Percentiles rank a stretch among this genome's conserved stretches.
Conservation (phyloP, 228 moss, liverwort and hornwort species). For the Sphagnum fallax region DNA sequence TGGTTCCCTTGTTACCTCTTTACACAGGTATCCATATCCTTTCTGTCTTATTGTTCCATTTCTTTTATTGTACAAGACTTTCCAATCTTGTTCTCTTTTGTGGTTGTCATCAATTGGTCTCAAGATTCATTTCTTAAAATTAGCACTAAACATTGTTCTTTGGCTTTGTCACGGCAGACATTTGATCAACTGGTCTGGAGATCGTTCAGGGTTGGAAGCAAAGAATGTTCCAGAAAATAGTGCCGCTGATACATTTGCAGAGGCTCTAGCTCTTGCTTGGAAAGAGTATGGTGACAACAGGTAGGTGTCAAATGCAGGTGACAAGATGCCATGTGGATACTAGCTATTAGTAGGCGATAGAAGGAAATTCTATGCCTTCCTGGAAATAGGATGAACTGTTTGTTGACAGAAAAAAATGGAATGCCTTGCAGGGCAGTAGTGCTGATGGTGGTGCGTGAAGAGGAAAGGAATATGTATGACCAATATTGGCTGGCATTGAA, state of each 20-base stretch:
- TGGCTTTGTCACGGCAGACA: constrained; percentile 15
- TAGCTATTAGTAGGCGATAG: too few relatives aligned
- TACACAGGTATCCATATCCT: constrained; percentile 38
- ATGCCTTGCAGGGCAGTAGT: constrained; percentile 44
- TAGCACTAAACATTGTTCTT: too few relatives aligned
- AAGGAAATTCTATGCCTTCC: too few relatives aligned
- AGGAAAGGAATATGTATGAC: constrained; percentile 93
- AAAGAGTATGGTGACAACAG: constrained; percentile 60
- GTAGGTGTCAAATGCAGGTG: constrained; percentile 5
- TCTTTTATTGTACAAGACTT: too few relatives aligned
- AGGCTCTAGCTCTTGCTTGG: constrained; percentile 75
- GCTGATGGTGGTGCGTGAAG: constrained; percentile 68
- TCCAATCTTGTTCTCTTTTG: too few relatives aligned
- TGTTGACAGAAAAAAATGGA: too few relatives aligned
- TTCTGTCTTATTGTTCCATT: neutral
- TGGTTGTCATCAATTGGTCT: too few relatives aligned
- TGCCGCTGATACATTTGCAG: constrained; percentile 62
- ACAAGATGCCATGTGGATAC: too few relatives aligned
- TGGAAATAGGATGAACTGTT: too few relatives aligned
- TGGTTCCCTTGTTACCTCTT: constrained; percentile 54
- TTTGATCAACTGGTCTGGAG: constrained; percentile 32
- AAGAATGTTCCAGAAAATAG: constrained; percentile 61
- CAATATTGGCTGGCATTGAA: constrained; percentile 84
- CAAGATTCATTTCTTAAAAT: too few relatives aligned
- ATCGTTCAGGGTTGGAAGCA: constrained; percentile 21